These are phyloP conservation scores for Plantago coronopus DNA, from an alignment of 305 asterid species.

Conservation along the genomic window DNA sequence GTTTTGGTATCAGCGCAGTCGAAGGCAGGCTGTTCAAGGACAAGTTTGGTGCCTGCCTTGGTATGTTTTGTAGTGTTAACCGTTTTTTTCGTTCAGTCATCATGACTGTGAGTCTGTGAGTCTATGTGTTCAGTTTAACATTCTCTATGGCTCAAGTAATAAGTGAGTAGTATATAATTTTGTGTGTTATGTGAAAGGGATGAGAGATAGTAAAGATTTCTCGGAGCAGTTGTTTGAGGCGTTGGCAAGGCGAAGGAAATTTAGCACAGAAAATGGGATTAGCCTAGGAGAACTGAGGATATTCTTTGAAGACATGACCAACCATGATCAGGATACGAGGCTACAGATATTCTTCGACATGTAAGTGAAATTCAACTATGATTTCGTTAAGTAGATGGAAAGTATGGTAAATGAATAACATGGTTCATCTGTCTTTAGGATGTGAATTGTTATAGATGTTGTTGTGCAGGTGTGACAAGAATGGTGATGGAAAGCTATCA, in stretches of 20 bases:
- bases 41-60: constrained; percentile 82
- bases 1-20: constrained; percentile 42
- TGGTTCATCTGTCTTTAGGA: background rate
- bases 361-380: constrained; percentile 31
- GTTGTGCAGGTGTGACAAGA: constrained; percentile 85
- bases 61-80: constrained; percentile 29
- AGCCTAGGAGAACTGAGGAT: constrained; percentile 33
- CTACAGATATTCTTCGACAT: constrained; percentile 94
- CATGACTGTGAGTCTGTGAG: no score
- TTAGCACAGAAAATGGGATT: constrained; percentile 56
- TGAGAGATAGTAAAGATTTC: constrained; percentile 89
- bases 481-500: constrained; percentile 88
- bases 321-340: constrained; percentile 63
- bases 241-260: constrained; percentile 61
- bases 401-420: background rate
- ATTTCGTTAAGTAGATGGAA: background rate
- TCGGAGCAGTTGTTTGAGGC: constrained; percentile 78
- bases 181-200: constrained; percentile 38
- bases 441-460: background rate
- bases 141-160: background rate
- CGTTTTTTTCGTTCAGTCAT: background rate
- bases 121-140: background rate
- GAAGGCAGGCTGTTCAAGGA: constrained; percentile 59
- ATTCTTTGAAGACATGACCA: constrained; percentile 83
- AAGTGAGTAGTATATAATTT: no score